phyloP scores from a whole-genome alignment of 192 early-diverging fungal species.

The Umbelopsis isabellina region DNA sequence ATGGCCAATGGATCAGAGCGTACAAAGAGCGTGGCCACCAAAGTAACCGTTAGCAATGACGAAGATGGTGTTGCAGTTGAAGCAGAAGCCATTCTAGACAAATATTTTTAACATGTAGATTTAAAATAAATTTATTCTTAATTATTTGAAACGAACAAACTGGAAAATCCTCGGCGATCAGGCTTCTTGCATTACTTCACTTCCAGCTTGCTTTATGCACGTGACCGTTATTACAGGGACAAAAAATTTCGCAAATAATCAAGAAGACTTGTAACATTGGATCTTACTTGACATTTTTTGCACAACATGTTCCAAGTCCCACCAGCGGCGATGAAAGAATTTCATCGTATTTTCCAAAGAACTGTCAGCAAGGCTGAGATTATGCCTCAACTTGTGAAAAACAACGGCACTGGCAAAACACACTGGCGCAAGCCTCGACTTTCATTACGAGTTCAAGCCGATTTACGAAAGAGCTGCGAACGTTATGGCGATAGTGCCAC shows the following conservation, averaged over 20 bases:
- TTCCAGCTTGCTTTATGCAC: no score
- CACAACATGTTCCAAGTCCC: no score
- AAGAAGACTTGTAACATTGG: no score
- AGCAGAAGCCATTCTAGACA: constrained; percentile 25
- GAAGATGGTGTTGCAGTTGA: constrained; percentile 44
- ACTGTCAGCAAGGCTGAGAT: constrained; percentile 29
- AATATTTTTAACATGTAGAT: neutral
- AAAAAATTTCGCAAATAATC: no score
- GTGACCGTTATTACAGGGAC: no score
- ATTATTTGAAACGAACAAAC: no score
- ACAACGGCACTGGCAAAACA: constrained; percentile 34
- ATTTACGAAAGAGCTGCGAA: constrained; percentile 66
- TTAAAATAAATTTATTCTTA: no score
- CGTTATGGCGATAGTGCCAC: constrained; percentile 50
- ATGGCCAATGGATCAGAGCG: constrained; percentile 46
- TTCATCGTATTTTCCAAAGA: neutral
- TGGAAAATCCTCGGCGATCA: no score
- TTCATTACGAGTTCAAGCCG: constrained; percentile 57
- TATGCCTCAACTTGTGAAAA: constrained; percentile 32
- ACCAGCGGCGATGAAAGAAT: neutral
- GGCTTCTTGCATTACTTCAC: no score
- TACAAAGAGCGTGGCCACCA: constrained; percentile 37
- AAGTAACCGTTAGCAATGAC: constrained; percentile 39
- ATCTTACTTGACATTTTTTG: no score
- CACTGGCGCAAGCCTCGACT: constrained; percentile 56